Evolutionary conservation across 2,329 filamentous ascomycete species (phyloP).

Genomic region (Cryphonectria japonica): DNA sequence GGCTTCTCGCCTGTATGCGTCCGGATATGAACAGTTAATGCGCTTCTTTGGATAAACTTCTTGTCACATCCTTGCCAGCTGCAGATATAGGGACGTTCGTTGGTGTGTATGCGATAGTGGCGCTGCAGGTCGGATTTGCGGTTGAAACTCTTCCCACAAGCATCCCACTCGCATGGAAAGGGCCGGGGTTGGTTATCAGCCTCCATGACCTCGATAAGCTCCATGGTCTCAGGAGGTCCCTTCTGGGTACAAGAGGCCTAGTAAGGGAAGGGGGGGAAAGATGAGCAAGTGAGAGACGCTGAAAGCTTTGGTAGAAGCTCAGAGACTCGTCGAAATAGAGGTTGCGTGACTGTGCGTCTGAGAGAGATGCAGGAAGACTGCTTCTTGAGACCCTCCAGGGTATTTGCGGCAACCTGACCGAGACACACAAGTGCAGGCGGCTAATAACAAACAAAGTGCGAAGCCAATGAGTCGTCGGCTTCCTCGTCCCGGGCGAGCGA

Average conservation of each 20-base stretch:
- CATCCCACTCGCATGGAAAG: slow-evolving; percentile 66
- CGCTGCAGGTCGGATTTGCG: slow-evolving; percentile 72
- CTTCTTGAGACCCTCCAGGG: not conserved
- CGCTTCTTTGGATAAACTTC: slow-evolving; percentile 73
- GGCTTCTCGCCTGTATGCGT: slow-evolving; percentile 75
- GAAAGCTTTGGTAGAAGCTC: not conserved
- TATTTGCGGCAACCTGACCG: not conserved
- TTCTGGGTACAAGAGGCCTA: too few relatives aligned
- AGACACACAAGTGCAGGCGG: slow-evolving; percentile 10
- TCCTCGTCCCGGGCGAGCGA: not conserved
- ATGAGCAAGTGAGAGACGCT: not conserved
- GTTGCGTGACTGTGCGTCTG: not conserved
- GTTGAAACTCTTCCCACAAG: slow-evolving; percentile 71
- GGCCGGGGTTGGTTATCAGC: slow-evolving; percentile 65
- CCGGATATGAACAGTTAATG: slow-evolving; percentile 70
- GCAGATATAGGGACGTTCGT: slow-evolving; percentile 70
- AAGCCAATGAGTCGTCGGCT: not conserved
- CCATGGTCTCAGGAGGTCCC: slow-evolving; percentile 44
- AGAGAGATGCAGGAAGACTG: not conserved
- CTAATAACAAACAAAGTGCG: not conserved
- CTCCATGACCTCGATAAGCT: slow-evolving; percentile 67
- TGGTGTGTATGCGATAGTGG: slow-evolving; percentile 73
- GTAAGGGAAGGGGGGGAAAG: not conserved
- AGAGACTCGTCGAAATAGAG: not conserved
- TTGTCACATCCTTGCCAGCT: slow-evolving; percentile 65